Conservation (phyloP, 352 stramenopile genomes). For the Elongisporangium senticosum region DNA sequence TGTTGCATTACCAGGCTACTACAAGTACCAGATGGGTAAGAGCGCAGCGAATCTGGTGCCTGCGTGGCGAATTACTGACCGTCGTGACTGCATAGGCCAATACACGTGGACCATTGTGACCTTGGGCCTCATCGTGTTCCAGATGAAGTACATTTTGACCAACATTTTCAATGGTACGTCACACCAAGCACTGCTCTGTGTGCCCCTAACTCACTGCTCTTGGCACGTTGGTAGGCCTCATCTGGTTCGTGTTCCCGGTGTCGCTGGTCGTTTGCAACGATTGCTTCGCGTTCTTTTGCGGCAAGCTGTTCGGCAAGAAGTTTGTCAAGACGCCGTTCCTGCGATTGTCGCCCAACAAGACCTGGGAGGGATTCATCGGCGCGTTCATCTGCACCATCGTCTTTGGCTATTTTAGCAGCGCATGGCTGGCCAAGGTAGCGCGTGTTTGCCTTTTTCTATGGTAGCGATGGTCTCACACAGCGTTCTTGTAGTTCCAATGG, state of each 20-base stretch:
- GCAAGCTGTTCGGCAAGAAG: slow-evolving; percentile 79
- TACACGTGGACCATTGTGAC: slow-evolving; percentile 96
- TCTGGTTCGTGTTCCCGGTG: slow-evolving; percentile 94
- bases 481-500: slow-evolving; percentile 72
- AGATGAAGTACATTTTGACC: slow-evolving; percentile 96
- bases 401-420: slow-evolving; percentile 90
- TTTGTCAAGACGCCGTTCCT: slow-evolving; percentile 92
- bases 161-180: slow-evolving; percentile 92
- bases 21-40: slow-evolving; percentile 93
- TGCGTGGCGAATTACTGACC: not conserved
- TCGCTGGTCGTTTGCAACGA: slow-evolving; percentile 95
- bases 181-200: slow-evolving; percentile 1
- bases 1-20: slow-evolving; percentile 53
- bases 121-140: slow-evolving; percentile 93
- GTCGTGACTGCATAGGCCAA: slow-evolving; percentile 51
- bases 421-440: slow-evolving; percentile 78
- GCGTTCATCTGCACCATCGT: slow-evolving; percentile 95
- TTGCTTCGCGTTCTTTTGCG: slow-evolving; percentile 93
- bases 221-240: slow-evolving; percentile 59
- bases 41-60: not conserved
- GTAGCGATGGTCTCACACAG: not conserved
- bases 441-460: not conserved
- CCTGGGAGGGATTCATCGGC: slow-evolving; percentile 98
- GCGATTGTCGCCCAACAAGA: slow-evolving; percentile 98
- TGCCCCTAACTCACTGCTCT: not conserved